A percentile compares a stretch with the other conserved stretches of the same genome.
These are phyloP conservation scores for Nicotiana tabacum DNA, from an alignment of 257 asterid genomes.

Conservation along the genomic window DNA sequence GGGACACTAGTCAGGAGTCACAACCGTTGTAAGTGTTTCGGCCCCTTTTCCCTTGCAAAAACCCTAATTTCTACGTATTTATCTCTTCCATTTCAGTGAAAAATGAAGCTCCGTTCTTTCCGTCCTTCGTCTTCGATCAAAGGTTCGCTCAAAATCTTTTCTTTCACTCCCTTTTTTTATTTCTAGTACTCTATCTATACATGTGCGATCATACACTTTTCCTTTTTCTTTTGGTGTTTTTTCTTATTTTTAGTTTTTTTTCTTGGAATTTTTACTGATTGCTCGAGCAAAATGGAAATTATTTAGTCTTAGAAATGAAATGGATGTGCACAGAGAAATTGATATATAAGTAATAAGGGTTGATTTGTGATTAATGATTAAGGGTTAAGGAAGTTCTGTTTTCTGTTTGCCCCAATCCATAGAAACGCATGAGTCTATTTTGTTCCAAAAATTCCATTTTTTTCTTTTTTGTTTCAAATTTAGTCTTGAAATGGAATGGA, in stretches of 20 bases:
- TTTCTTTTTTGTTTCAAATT: too few relatives aligned
- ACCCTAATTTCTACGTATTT: background rate
- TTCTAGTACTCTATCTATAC: background rate
- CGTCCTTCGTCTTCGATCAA: constrained; percentile 8
- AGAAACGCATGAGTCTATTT: too few relatives aligned
- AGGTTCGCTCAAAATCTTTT: constrained; percentile 1
- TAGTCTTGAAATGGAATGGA: too few relatives aligned
- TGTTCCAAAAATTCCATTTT: too few relatives aligned
- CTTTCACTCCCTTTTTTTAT: background rate
- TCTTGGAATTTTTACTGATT: background rate
- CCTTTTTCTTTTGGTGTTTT: background rate
- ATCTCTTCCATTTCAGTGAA: background rate
- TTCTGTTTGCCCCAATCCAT: too few relatives aligned
- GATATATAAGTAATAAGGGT: too few relatives aligned
- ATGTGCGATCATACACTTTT: background rate
- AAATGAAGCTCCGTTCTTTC: constrained; percentile 19
- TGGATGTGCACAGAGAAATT: too few relatives aligned
- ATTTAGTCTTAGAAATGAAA: too few relatives aligned
- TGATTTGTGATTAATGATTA: too few relatives aligned
- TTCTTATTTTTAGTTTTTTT: background rate
- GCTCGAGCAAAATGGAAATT: background rate
- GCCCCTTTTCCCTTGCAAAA: background rate
- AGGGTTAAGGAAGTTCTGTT: too few relatives aligned
- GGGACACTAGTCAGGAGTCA: background rate
- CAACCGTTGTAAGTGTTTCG: background rate